These are phyloP conservation scores for Colletotrichum sp. DNA, from an alignment of 2,329 filamentous ascomycete species.

Conservation along the genomic window DNA sequence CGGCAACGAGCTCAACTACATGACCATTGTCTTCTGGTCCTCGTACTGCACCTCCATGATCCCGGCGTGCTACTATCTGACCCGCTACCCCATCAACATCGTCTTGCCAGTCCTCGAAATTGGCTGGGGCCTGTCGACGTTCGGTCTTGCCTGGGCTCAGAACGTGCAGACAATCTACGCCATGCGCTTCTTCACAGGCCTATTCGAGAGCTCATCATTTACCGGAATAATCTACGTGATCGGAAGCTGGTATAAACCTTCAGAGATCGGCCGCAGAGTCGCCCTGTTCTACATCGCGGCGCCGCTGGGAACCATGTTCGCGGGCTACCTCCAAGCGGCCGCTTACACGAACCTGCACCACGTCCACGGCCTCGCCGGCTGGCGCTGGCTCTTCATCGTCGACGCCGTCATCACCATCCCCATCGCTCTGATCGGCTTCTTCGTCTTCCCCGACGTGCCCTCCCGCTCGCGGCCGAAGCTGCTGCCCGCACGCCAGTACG, in stretches of 20 bases:
- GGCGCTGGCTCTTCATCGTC: slow-evolving; percentile 64
- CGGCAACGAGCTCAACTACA: slow-evolving; percentile 38
- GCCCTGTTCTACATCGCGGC: slow-evolving; percentile 55
- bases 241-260: slow-evolving; percentile 45
- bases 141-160: slow-evolving; percentile 33
- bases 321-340: slow-evolving; percentile 60
- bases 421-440: slow-evolving; percentile 52
- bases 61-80: slow-evolving; percentile 42
- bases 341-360: slow-evolving; percentile 59
- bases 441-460: slow-evolving; percentile 35
- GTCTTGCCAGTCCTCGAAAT: slow-evolving; percentile 33
- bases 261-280: slow-evolving; percentile 52
- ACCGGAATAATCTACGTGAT: slow-evolving; percentile 37
- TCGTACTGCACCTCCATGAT: slow-evolving; percentile 46
- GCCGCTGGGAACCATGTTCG: slow-evolving; percentile 59
- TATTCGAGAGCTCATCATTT: slow-evolving; percentile 41
- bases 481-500: slow-evolving; percentile 30
- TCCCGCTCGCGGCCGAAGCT: slow-evolving; percentile 34
- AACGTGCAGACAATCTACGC: slow-evolving; percentile 40
- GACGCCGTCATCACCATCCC: slow-evolving; percentile 62
- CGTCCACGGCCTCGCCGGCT: slow-evolving; percentile 52
- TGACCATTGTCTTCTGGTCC: slow-evolving; percentile 36
- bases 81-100: slow-evolving; percentile 39
- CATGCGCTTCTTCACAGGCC: slow-evolving; percentile 47
- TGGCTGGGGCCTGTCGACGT: slow-evolving; percentile 35